Conservation (phyloP, 2,329 filamentous ascomycete species). For the Lasiodiplodia sp. region DNA sequence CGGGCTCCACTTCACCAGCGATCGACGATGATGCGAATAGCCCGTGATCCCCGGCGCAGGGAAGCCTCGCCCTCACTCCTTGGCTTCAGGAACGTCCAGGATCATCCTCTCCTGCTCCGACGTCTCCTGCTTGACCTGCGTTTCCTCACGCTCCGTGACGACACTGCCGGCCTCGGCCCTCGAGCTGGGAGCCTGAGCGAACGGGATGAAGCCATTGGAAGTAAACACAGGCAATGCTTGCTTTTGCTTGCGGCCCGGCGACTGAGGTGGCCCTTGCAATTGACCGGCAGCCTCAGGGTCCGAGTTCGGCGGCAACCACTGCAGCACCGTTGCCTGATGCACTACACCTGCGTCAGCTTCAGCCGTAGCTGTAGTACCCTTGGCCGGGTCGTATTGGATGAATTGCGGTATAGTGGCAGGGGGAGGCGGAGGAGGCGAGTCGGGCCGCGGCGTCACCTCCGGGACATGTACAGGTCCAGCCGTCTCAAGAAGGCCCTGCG, state of each 20-base stretch:
- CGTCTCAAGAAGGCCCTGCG: conserved; percentile 23
- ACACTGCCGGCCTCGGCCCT: background rate
- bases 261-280: conserved; percentile 31
- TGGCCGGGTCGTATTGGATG: conserved; percentile 40
- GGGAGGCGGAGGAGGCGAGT: conserved; percentile 45
- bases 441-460: conserved; percentile 39
- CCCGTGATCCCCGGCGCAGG: conserved; percentile 24
- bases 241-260: conserved; percentile 41
- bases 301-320: conserved; percentile 45
- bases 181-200: conserved; percentile 32
- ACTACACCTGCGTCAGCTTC: background rate
- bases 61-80: conserved; percentile 20
- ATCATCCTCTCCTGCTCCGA: background rate
- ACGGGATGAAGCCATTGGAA: conserved; percentile 47
- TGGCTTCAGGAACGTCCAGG: conserved; percentile 18
- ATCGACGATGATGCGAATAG: conserved; percentile 23
- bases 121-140: conserved; percentile 11
- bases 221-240: conserved; percentile 59
- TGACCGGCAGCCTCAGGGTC: conserved; percentile 33
- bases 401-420: conserved; percentile 43
- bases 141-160: conserved; percentile 17
- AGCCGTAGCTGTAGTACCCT: conserved; percentile 29
- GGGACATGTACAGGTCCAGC: conserved; percentile 33
- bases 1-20: conserved; percentile 14
- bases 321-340: conserved; percentile 37